Evolutionary conservation across 805 yeast genomes (phyloP).

Genomic region (Ogataea corticis): DNA sequence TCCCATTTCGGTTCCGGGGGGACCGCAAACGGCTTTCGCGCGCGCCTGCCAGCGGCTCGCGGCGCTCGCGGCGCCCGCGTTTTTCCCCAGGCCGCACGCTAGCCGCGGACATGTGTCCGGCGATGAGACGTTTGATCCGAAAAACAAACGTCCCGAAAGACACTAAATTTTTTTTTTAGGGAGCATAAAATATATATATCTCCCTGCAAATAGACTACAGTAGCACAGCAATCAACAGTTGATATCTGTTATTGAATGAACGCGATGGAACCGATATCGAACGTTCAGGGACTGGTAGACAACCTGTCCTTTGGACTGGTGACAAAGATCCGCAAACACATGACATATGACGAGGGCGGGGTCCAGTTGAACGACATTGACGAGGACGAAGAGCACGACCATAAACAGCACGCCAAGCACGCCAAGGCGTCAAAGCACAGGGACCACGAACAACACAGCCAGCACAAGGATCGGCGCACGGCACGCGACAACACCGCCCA

Average conservation of each 20-base stretch:
- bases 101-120: background rate
- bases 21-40: background rate
- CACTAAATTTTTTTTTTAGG: background rate
- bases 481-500: no score
- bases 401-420: background rate
- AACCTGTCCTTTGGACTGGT: conserved; percentile 21
- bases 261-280: conserved; percentile 3
- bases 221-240: no score
- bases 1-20: no score
- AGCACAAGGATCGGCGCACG: background rate
- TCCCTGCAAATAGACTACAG: no score
- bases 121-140: background rate
- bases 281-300: conserved; percentile 15
- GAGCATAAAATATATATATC: no score
- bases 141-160: background rate
- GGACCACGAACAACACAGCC: background rate
- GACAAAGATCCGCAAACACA: conserved; percentile 14
- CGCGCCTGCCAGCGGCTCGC: conserved; percentile 5
- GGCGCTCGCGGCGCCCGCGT: conserved; percentile 8
- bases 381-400: background rate
- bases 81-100: background rate
- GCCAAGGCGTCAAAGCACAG: background rate
- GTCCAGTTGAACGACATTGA: conserved; percentile 15
- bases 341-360: conserved; percentile 15
- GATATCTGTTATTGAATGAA: no score